Conservation (phyloP, 441 rosid genomes). For the Viola pubescens region DNA sequence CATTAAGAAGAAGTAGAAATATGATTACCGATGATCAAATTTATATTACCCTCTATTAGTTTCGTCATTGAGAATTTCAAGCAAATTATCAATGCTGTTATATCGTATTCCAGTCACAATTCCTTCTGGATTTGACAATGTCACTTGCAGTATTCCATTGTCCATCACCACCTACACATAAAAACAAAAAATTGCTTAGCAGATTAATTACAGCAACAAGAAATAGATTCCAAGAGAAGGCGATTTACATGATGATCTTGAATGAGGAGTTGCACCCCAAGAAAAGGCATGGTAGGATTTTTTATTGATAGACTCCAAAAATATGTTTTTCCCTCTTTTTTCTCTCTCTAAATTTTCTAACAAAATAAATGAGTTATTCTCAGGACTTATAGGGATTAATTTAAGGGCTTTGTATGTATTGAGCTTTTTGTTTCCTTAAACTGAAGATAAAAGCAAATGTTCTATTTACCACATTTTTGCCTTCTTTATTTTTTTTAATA, state of each 20-base stretch:
- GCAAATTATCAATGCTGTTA: constrained; percentile 40
- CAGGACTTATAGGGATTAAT: background rate
- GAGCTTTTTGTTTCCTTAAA: constrained; percentile 34
- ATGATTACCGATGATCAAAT: background rate
- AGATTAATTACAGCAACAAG: background rate
- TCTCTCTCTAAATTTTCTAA: background rate
- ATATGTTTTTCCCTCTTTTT: background rate
- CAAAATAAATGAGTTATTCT: background rate
- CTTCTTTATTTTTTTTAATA: background rate
- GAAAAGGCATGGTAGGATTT: background rate
- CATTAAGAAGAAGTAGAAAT: background rate
- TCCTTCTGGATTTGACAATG: constrained; percentile 44
- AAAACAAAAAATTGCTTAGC: background rate
- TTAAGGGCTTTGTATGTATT: background rate
- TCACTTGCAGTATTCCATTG: constrained; percentile 44
- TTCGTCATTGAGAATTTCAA: constrained; percentile 25
- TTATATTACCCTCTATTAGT: constrained; percentile 8
- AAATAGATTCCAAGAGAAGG: background rate
- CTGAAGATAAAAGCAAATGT: constrained; percentile 41
- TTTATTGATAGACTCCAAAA: background rate
- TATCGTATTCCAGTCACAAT: constrained; percentile 35
- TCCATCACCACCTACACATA: constrained; percentile 38
- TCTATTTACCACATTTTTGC: constrained; percentile 13
- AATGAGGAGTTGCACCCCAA: constrained; percentile 34
- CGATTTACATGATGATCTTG: constrained; percentile 54